Base-by-base conservation (phyloP, 345 rosid genomes). In the Murraya paniculata region DNA sequence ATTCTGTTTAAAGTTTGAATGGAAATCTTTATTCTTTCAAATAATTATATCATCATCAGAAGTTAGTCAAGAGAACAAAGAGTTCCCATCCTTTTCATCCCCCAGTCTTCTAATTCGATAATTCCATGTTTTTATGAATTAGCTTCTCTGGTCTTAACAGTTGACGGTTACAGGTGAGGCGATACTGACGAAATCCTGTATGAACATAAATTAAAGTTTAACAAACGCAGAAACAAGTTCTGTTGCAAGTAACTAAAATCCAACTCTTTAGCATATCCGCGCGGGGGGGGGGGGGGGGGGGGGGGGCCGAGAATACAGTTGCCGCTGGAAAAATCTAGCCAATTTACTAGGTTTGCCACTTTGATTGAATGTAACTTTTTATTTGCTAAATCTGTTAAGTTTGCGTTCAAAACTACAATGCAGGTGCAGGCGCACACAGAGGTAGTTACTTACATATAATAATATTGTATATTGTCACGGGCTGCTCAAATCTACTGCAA, bases 11-110 rank as follows among this genome's bases (percentile, higher is more conserved):
- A 66, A 53, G 39, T 71, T 68, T 78, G 67, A 71, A 53, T 33
- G 72, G 68, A 64, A 77, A 72, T 70, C 78, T 38, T 79, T 64
- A 72, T 86, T 83, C 77, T 77, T 75, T 65, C 30, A 7, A 67
- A 66, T 36, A 76, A 66, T 55, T 67, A 16, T 4, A 6, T 30
- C 50, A 33, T 30, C 31, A 16, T 74, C 73, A 18, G 14, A 74
- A 62, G 39, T 9, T 60, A 36, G 38, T 10, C 48, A 39, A 57
- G 64, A 27, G 45, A 21, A 13, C 28, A 27, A 61, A 41, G 5
- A 19, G 6, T 62, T 62, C 10, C 25, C 5, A 21, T 11, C 25
- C 8, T n/a, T 1, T 9, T 2, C 36, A 14, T 31, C n/a, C 9
- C 27, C 53, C 28, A 6, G 48, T 41, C 50, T 69, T 36, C 50